A percentile compares a stretch with the other conserved stretches of the same genome.
Evolutionary conservation across 805 yeast genomes (phyloP).

Genomic region (Candida vartiovaarae): DNA sequence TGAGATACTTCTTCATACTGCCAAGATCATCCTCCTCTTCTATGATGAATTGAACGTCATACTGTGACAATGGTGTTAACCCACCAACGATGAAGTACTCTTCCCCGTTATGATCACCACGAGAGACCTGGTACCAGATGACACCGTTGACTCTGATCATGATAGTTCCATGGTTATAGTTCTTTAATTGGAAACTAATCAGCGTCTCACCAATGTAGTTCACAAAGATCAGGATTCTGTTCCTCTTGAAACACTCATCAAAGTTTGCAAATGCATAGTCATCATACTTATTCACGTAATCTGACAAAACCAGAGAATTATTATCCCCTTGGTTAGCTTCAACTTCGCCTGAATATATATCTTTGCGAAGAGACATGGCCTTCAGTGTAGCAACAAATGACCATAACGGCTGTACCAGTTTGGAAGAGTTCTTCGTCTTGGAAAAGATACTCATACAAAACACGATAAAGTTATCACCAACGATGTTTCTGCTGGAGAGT

Average conservation of each 20-base stretch:
- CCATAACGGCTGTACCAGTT: slow-evolving; percentile 44
- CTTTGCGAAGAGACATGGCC: slow-evolving; percentile 40
- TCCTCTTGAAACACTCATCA: slow-evolving; percentile 23
- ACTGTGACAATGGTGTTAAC: slow-evolving; percentile 55
- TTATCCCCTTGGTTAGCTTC: slow-evolving; percentile 11
- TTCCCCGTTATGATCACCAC: slow-evolving; percentile 39
- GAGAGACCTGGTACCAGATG: slow-evolving; percentile 59
- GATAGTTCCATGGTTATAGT: slow-evolving; percentile 35
- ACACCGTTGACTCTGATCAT: slow-evolving; percentile 55
- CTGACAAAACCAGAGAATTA: slow-evolving; percentile 18
- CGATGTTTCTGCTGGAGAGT: slow-evolving; percentile 18
- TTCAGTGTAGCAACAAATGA: slow-evolving; percentile 42
- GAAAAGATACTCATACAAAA: slow-evolving; percentile 11
- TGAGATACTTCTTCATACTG: slow-evolving; percentile 26
- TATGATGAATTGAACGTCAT: slow-evolving; percentile 43
- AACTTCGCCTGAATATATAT: slow-evolving; percentile 36
- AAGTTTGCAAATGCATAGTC: slow-evolving; percentile 25
- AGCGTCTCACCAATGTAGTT: slow-evolving; percentile 46
- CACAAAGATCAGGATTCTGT: slow-evolving; percentile 32
- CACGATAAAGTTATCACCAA: slow-evolving; percentile 21
- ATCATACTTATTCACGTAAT: slow-evolving; percentile 19
- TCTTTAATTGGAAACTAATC: slow-evolving; percentile 42
- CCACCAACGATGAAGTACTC: slow-evolving; percentile 57
- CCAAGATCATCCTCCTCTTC: slow-evolving; percentile 24
- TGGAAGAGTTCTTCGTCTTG: slow-evolving; percentile 10